phyloP scores from a whole-genome alignment of 2,329 filamentous ascomycete genomes.

The Colletotrichum costaricense region DNA sequence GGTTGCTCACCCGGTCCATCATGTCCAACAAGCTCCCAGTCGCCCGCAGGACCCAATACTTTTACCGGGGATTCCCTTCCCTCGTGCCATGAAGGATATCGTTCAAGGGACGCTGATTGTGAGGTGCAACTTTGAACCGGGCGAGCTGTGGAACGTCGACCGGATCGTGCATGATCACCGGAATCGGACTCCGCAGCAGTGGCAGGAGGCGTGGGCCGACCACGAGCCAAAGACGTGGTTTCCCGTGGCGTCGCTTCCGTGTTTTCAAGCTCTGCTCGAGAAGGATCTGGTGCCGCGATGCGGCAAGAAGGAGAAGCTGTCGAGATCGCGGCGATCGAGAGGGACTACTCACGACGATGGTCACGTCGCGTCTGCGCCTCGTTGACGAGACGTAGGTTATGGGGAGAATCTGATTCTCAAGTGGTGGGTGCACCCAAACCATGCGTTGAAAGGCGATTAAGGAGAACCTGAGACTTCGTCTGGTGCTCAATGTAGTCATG shows the following conservation, averaged over 20 bases:
- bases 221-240: background rate
- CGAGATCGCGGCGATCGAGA: no score
- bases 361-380: no score
- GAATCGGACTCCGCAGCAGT: background rate
- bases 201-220: background rate
- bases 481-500: no score
- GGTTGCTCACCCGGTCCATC: background rate
- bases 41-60: background rate
- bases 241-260: background rate
- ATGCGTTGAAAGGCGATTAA: no score
- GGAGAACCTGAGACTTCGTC: no score
- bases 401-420: no score
- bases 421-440: no score
- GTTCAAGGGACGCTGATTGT: accelerated
- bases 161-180: background rate
- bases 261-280: background rate
- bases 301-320: no score
- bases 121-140: background rate
- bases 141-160: background rate
- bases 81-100: background rate
- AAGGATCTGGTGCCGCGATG: background rate
- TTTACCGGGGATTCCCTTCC: background rate
- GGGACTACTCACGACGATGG: no score
- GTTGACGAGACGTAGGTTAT: no score
- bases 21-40: no score